These are phyloP conservation scores for Xenosphaeropsis pyriputrescens DNA, from an alignment of 2,329 filamentous ascomycete species.

Conservation along the genomic window DNA sequence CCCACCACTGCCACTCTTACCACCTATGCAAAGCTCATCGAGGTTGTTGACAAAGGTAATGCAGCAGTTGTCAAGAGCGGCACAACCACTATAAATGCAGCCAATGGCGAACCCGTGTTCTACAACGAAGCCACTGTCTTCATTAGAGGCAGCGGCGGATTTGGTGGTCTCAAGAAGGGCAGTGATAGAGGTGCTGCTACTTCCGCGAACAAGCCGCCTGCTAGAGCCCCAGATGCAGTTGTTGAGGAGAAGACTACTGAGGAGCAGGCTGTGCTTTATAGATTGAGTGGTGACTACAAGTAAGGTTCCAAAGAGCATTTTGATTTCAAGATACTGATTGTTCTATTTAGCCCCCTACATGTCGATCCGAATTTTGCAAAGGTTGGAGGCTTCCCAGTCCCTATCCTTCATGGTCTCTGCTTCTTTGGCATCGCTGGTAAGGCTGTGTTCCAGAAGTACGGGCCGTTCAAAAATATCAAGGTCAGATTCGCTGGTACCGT, in stretches of 20 bases:
- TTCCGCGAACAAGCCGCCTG: slow-evolving; percentile 63
- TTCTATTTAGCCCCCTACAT: slow-evolving; percentile 56
- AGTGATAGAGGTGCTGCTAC: slow-evolving; percentile 67
- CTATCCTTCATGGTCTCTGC: slow-evolving; percentile 94
- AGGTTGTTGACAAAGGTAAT: slow-evolving; percentile 91
- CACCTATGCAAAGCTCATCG: slow-evolving; percentile 68
- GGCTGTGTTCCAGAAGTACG: slow-evolving; percentile 75
- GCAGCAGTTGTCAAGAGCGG: slow-evolving; percentile 73
- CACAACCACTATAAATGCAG: slow-evolving; percentile 70
- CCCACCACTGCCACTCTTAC: slow-evolving; percentile 68
- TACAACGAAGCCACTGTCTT: slow-evolving; percentile 96
- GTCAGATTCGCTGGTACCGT: slow-evolving; percentile 81
- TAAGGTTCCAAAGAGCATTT: slow-evolving; percentile 16
- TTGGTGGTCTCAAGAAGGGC: slow-evolving; percentile 70
- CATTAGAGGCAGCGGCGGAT: slow-evolving; percentile 80
- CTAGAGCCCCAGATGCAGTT: slow-evolving; percentile 63
- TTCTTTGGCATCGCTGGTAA: slow-evolving; percentile 86
- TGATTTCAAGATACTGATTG: neutral
- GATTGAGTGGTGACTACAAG: slow-evolving; percentile 88
- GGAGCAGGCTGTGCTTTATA: slow-evolving; percentile 88
- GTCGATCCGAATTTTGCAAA: slow-evolving; percentile 91
- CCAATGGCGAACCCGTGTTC: slow-evolving; percentile 79
- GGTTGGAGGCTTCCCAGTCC: slow-evolving; percentile 85
- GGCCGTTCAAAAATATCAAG: slow-evolving; percentile 80
- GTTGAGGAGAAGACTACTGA: slow-evolving; percentile 76